Evolutionary conservation across 345 rosid species (phyloP).

Genomic region (Murraya koenigii): DNA sequence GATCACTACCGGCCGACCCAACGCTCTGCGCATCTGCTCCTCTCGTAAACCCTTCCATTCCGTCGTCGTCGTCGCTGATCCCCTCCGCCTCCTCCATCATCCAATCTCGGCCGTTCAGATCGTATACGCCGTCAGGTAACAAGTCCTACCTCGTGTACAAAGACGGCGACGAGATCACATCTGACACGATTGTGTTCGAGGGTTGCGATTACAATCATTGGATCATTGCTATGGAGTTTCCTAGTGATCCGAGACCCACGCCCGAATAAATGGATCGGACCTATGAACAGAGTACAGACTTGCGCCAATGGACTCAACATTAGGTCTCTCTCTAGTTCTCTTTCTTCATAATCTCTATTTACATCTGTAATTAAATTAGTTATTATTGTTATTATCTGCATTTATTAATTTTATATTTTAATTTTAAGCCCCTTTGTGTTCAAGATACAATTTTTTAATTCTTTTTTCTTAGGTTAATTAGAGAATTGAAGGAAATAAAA

Average conservation of each 20-base stretch:
- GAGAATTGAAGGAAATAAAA: no score
- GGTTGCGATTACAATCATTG: slow-evolving; percentile 93
- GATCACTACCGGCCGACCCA: slow-evolving; percentile 31
- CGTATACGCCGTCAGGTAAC: slow-evolving; percentile 21
- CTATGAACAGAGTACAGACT: slow-evolving; percentile 68
- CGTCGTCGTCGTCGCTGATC: slow-evolving; percentile 2
- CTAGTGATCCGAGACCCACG: slow-evolving; percentile 46
- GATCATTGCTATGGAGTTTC: slow-evolving; percentile 81
- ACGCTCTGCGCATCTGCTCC: not conserved
- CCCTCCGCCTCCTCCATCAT: slow-evolving; percentile 11
- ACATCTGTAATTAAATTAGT: not conserved
- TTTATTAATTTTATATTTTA: no score
- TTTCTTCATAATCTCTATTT: not conserved
- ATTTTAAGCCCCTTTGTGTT: not conserved
- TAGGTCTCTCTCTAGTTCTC: slow-evolving; percentile 41
- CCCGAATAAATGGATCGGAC: slow-evolving; percentile 74
- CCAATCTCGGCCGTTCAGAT: slow-evolving; percentile 28
- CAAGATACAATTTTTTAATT: no score
- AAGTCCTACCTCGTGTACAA: slow-evolving; percentile 39
- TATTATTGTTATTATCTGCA: no score
- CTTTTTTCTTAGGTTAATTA: no score
- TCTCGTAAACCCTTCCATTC: not conserved
- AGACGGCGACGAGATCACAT: slow-evolving; percentile 71
- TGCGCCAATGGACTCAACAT: slow-evolving; percentile 81
- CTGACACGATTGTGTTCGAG: slow-evolving; percentile 67